Conservation (phyloP, 768 basidiomycete genomes). For the Leucocoprinus leucothites region DNA sequence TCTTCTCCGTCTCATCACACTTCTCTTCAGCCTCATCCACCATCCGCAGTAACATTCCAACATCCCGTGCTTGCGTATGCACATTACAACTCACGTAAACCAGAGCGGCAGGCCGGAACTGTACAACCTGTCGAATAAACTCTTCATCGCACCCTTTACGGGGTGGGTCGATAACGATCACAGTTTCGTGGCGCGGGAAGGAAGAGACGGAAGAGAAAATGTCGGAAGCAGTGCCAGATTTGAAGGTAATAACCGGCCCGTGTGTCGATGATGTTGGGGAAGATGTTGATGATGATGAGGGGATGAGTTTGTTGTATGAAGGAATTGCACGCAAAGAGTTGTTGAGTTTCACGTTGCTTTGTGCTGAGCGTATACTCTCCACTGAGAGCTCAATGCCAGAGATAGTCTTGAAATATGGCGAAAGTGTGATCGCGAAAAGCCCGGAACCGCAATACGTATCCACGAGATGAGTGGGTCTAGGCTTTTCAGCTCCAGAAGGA, state of each 20-base stretch:
- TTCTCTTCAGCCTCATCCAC: slow-evolving; percentile 62
- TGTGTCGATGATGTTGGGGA: background rate
- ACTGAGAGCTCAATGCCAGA: slow-evolving; percentile 86
- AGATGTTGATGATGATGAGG: background rate
- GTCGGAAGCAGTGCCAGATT: slow-evolving; percentile 79
- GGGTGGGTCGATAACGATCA: slow-evolving; percentile 85
- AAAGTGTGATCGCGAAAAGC: slow-evolving; percentile 83
- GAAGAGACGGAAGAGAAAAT: slow-evolving; percentile 66
- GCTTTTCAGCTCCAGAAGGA: slow-evolving; percentile 22
- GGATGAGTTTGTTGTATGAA: background rate
- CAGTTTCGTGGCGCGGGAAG: slow-evolving; percentile 67
- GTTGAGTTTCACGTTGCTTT: slow-evolving; percentile 65
- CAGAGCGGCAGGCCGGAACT: slow-evolving; percentile 62
- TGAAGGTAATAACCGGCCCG: slow-evolving; percentile 56
- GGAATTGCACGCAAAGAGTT: slow-evolving; percentile 12
- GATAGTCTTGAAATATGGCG: slow-evolving; percentile 67
- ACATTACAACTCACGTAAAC: slow-evolving; percentile 97
- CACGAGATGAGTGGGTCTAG: slow-evolving; percentile 71
- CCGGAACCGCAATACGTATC: slow-evolving; percentile 94
- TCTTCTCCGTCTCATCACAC: slow-evolving; percentile 24
- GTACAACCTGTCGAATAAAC: slow-evolving; percentile 74
- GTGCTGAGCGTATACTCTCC: slow-evolving; percentile 68
- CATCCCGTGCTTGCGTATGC: slow-evolving; percentile 87
- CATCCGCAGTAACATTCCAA: slow-evolving; percentile 40
- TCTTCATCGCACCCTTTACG: slow-evolving; percentile 88